A percentile compares a stretch with the other conserved stretches of the same genome.
phyloP scores from a whole-genome alignment of 768 basidiomycete genomes.

The Agaricus blazei region DNA sequence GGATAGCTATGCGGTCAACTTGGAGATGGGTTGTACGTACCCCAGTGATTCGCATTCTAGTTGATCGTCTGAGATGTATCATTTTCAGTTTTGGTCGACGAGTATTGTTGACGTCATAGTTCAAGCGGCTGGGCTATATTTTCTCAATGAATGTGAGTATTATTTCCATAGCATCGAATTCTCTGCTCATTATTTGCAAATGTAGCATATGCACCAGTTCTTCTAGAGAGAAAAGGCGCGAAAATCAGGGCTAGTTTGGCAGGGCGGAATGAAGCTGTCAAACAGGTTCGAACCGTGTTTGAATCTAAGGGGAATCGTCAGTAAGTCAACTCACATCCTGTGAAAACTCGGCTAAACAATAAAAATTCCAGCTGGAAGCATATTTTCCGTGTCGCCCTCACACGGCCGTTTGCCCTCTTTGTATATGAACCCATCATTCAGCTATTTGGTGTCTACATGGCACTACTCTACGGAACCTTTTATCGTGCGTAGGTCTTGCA shows the following conservation, averaged over 20 bases:
- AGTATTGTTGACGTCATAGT: constrained; percentile 50
- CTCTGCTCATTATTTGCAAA: constrained; percentile 19
- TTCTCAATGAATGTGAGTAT: constrained; percentile 56
- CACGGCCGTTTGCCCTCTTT: constrained; percentile 68
- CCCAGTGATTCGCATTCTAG: neutral
- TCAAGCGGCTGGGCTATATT: constrained; percentile 51
- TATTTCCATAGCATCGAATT: neutral
- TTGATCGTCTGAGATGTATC: neutral
- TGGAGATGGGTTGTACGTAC: constrained; percentile 68
- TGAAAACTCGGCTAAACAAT: neutral
- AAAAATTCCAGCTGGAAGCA: constrained; percentile 38
- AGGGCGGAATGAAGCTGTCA: constrained; percentile 35
- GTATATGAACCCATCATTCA: constrained; percentile 60
- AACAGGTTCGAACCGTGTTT: constrained; percentile 42
- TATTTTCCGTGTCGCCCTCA: constrained; percentile 48
- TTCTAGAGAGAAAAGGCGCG: constrained; percentile 48
- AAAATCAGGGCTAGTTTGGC: constrained; percentile 40
- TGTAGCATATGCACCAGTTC: constrained; percentile 37
- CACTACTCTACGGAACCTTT: constrained; percentile 59
- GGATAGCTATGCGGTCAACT: constrained; percentile 54
- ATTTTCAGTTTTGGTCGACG: constrained; percentile 58
- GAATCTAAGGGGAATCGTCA: constrained; percentile 35
- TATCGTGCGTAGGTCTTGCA: constrained; percentile 37
- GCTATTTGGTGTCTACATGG: constrained; percentile 62
- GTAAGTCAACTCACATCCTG: constrained; percentile 27